These are phyloP conservation scores for Singerocomus inundabilis DNA, from an alignment of 1,284 basidiomycete species.

Conservation along the genomic window DNA sequence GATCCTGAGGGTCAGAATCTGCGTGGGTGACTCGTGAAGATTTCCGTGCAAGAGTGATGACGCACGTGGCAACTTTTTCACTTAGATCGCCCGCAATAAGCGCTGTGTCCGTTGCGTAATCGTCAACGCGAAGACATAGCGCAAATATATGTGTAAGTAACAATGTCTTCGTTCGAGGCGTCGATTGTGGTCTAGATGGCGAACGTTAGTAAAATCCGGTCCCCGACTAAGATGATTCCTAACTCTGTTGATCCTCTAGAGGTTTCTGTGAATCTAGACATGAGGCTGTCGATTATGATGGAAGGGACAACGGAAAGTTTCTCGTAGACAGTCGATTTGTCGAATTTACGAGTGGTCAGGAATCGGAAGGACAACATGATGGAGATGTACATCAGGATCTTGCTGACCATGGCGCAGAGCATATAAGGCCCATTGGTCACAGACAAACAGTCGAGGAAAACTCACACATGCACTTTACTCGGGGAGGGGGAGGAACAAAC, in stretches of 20 bases:
- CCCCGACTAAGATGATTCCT: constrained; percentile 21
- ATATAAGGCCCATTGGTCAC: neutral
- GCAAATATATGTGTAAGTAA: constrained; percentile 79
- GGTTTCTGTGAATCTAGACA: constrained; percentile 79
- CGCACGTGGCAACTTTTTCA: constrained; percentile 62
- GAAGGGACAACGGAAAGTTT: constrained; percentile 60
- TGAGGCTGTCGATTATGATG: constrained; percentile 68
- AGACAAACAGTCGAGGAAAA: constrained; percentile 1
- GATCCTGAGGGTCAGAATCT: constrained; percentile 36
- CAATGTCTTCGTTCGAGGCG: constrained; percentile 66
- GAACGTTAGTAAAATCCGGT: neutral
- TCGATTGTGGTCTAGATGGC: constrained; percentile 57
- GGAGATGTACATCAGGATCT: constrained; percentile 77
- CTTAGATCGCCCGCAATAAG: constrained; percentile 72
- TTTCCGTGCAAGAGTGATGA: constrained; percentile 9
- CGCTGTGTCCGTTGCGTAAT: constrained; percentile 68
- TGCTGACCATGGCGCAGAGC: constrained; percentile 42
- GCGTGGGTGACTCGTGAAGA: neutral
- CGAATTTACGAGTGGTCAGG: constrained; percentile 42
- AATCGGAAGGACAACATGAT: constrained; percentile 70
- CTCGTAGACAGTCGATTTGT: constrained; percentile 52
- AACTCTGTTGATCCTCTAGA: constrained; percentile 62
- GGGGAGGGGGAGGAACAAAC: constrained; percentile 45
- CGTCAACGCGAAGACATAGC: constrained; percentile 75
- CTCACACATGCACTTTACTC: constrained; percentile 60